These are phyloP conservation scores for Tetrapisispora iriomotensis DNA, from an alignment of 805 yeast species.

Conservation along the genomic window DNA sequence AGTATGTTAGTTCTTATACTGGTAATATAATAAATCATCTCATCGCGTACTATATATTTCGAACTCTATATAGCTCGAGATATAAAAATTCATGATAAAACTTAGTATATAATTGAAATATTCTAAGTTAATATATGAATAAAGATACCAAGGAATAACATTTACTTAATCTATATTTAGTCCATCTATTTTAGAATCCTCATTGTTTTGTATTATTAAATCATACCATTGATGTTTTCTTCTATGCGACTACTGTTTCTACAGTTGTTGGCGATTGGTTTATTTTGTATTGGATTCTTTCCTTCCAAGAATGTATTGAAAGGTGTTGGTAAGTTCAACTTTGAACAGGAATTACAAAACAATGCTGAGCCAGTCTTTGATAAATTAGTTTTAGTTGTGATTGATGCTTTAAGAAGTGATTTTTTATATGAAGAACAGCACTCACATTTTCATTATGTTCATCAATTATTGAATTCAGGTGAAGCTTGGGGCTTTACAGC, in stretches of 20 bases:
- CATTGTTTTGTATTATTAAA: too few relatives aligned
- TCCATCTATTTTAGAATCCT: too few relatives aligned
- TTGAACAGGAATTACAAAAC: constrained; percentile 23
- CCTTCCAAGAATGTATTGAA: constrained; percentile 76
- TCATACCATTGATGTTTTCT: background rate
- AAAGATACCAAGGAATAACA: too few relatives aligned
- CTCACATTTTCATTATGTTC: constrained; percentile 62
- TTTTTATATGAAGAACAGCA: constrained; percentile 54
- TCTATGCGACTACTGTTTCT: background rate
- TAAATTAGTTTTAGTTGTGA: constrained; percentile 68
- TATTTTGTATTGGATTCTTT: constrained; percentile 78
- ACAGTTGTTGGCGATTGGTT: constrained; percentile 45
- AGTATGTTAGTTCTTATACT: too few relatives aligned
- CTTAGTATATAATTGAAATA: too few relatives aligned
- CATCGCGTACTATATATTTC: background rate
- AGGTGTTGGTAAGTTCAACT: constrained; percentile 40
- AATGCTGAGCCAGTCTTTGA: constrained; percentile 38
- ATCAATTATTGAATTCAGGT: constrained; percentile 52
- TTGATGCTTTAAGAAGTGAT: constrained; percentile 89
- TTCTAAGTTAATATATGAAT: too few relatives aligned
- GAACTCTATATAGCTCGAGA: too few relatives aligned
- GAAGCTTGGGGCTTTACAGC: constrained; percentile 84
- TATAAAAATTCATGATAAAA: too few relatives aligned
- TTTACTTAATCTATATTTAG: too few relatives aligned
- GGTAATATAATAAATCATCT: background rate